phyloP scores from a whole-genome alignment of 75 land plant species.

The Picea sitchensis region DNA sequence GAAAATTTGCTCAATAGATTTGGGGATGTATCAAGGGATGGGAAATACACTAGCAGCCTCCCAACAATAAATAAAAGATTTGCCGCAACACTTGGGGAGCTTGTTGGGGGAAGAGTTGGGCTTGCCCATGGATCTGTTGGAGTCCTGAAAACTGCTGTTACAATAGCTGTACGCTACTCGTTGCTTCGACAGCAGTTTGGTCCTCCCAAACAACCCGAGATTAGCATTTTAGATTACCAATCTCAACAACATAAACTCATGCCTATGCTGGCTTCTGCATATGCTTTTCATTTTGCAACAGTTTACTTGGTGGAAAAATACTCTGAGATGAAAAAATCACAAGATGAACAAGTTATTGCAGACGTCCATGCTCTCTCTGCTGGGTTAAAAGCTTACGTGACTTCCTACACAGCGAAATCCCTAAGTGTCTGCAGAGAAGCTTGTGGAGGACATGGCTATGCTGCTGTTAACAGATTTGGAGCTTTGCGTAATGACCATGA shows the following conservation, averaged over 20 bases:
- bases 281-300: slow-evolving; percentile 94
- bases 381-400: slow-evolving; percentile 91
- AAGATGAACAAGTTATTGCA: slow-evolving; percentile 76
- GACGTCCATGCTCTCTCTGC: slow-evolving; percentile 97
- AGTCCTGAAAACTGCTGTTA: slow-evolving; percentile 74
- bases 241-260: slow-evolving; percentile 96
- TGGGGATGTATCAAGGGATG: slow-evolving; percentile 97
- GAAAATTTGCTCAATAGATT: slow-evolving; percentile 93
- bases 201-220: slow-evolving; percentile 90
- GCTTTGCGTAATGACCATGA: slow-evolving; percentile 91
- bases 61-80: slow-evolving; percentile 87
- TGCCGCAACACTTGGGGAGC: slow-evolving; percentile 96
- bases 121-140: slow-evolving; percentile 86
- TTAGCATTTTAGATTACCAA: slow-evolving; percentile 90
- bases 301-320: slow-evolving; percentile 69
- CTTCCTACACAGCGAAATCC: slow-evolving; percentile 91
- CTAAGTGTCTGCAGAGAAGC: slow-evolving; percentile 88
- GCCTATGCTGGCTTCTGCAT: slow-evolving; percentile 95
- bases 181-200: slow-evolving; percentile 95
- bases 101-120: slow-evolving; percentile 97
- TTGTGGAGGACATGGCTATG: slow-evolving; percentile 99
- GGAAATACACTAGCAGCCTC: slow-evolving; percentile 79
- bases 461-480: slow-evolving; percentile 95
- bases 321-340: slow-evolving; percentile 87
- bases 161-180: slow-evolving; percentile 87